Evolutionary conservation across 495 filamentous ascomycete genomes (phyloP).

Genomic region (Thermothielavioides terrestris): DNA sequence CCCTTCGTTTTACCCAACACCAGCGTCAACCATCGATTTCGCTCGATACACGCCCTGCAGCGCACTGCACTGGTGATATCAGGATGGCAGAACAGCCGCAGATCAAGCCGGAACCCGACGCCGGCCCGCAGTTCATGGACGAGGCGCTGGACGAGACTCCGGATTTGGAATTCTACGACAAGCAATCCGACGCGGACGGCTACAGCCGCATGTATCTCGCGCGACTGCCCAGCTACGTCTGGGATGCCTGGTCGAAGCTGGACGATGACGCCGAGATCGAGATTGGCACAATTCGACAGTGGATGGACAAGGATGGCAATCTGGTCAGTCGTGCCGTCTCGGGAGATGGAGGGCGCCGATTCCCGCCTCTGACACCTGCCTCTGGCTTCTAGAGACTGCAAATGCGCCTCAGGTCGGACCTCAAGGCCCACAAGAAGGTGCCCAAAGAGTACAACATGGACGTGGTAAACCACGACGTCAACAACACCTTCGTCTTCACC

Average conservation of each 20-base stretch:
- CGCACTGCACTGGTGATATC: not conserved
- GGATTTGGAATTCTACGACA: constrained; percentile 66
- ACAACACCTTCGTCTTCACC: constrained; percentile 83
- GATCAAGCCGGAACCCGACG: constrained; percentile 65
- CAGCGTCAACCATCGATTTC: not conserved
- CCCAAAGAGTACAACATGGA: constrained; percentile 80
- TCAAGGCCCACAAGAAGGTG: constrained; percentile 53
- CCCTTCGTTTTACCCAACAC: too few species aligned
- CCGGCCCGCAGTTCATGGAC: constrained; percentile 49
- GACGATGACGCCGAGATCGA: constrained; percentile 50
- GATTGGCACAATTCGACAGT: constrained; percentile 68
- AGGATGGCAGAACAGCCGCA: constrained; percentile 34
- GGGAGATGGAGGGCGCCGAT: too few species aligned
- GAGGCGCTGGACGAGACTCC: constrained; percentile 82
- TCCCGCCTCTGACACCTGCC: constrained; percentile 7
- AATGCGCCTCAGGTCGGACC: constrained; percentile 36
- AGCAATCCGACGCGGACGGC: constrained; percentile 25
- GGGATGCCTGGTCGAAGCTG: constrained; percentile 53
- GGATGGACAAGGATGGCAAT: constrained; percentile 39
- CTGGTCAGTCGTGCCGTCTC: constrained; percentile 36
- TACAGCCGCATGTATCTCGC: constrained; percentile 58
- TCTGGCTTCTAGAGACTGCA: constrained; percentile 29
- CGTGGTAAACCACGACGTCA: constrained; percentile 48
- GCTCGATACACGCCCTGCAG: not conserved
- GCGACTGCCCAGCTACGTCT: constrained; percentile 68